These are phyloP conservation scores for Hyphopichia wangnamkhiaoensis DNA, from an alignment of 1,139 yeast species.

Conservation along the genomic window DNA sequence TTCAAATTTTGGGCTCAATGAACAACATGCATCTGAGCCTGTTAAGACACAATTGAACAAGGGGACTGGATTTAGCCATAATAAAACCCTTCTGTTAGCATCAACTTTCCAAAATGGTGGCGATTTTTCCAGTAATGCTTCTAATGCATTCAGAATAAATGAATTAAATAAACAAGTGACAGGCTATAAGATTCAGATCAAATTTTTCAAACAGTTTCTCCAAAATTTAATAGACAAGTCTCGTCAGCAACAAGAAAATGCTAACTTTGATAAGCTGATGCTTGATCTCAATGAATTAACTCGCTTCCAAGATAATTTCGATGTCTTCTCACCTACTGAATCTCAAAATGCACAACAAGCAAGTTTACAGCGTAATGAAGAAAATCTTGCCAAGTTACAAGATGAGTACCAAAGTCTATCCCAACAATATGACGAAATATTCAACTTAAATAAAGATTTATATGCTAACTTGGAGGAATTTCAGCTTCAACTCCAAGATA, in stretches of 20 bases:
- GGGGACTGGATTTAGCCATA: constrained; percentile 3
- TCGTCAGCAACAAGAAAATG: constrained; percentile 8
- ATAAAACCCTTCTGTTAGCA: background rate
- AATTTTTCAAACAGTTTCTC: constrained; percentile 42
- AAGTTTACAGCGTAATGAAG: constrained; percentile 4
- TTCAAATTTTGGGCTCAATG: constrained; percentile 8
- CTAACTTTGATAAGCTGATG: constrained; percentile 6
- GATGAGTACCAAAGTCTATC: constrained; percentile 21
- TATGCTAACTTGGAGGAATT: constrained; percentile 37
- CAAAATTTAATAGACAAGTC: constrained; percentile 37
- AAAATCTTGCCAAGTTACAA: constrained; percentile 12
- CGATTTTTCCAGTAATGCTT: constrained; percentile 1
- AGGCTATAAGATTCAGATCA: constrained; percentile 44
- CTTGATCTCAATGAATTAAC: constrained; percentile 25
- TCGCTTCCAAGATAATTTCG: constrained; percentile 23
- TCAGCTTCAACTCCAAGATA: constrained; percentile 28
- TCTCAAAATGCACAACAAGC: constrained; percentile 5
- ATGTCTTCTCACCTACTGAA: constrained; percentile 14
- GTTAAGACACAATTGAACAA: constrained; percentile 12
- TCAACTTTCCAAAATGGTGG: background rate
- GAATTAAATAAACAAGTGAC: constrained; percentile 42
- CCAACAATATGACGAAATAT: constrained; percentile 37
- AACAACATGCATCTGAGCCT: constrained; percentile 10
- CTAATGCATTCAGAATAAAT: constrained; percentile 22
- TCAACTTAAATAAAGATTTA: constrained; percentile 40